A percentile compares a stretch with the other conserved stretches of the same genome.
These are phyloP conservation scores for Blastobotrys persicus DNA, from an alignment of 1,139 yeast species.

Conservation along the genomic window DNA sequence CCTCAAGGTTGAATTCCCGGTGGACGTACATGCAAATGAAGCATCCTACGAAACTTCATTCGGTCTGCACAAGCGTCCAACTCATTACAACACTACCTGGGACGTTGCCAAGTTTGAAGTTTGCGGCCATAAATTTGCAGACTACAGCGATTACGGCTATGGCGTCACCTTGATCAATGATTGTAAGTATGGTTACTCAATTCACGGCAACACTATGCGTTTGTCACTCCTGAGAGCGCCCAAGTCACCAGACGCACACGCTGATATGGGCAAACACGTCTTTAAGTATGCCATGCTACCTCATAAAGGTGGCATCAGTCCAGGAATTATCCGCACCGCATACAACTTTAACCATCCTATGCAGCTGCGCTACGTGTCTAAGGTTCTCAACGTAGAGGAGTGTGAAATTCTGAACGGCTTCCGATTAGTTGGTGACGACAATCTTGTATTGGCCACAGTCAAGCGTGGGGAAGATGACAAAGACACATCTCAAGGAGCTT, in stretches of 20 bases:
- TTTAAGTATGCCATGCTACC: constrained; percentile 85
- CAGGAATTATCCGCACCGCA: constrained; percentile 69
- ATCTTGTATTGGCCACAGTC: constrained; percentile 68
- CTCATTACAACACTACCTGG: constrained; percentile 93
- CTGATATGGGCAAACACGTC: constrained; percentile 87
- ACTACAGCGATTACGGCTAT: constrained; percentile 77
- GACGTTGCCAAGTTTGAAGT: constrained; percentile 96
- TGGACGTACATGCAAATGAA: constrained; percentile 66
- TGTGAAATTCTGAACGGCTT: constrained; percentile 20
- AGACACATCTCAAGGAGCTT: constrained; percentile 41
- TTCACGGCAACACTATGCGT: constrained; percentile 86
- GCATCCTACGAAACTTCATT: constrained; percentile 93
- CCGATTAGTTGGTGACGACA: constrained; percentile 46
- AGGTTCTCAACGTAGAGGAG: constrained; percentile 10
- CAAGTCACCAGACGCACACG: constrained; percentile 86
- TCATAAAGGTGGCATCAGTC: constrained; percentile 63
- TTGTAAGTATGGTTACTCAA: constrained; percentile 85
- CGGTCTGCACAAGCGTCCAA: constrained; percentile 86
- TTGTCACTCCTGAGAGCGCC: constrained; percentile 80
- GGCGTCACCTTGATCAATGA: constrained; percentile 88
- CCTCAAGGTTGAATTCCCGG: constrained; percentile 92
- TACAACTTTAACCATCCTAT: constrained; percentile 72
- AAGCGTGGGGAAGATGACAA: constrained; percentile 87
- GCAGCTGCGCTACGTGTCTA: constrained; percentile 17
- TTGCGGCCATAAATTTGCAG: constrained; percentile 91